Base-by-base conservation (phyloP, 2,329 filamentous ascomycete genomes). In the Colletotrichum nymphaeae region DNA sequence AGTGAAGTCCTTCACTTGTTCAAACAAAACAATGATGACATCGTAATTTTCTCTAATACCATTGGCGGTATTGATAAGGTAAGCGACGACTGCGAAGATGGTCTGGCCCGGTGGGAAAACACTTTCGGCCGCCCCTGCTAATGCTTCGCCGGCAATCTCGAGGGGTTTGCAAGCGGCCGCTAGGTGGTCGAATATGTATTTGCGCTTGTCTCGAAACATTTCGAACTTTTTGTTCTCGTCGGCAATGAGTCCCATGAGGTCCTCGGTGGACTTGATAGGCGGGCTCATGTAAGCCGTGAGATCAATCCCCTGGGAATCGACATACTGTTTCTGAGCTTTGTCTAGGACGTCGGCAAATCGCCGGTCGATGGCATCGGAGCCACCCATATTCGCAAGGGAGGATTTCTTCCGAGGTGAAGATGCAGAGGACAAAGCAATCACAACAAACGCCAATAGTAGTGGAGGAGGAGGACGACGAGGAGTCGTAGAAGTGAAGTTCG, bases 1-100 rank as follows among this genome's bases (percentile, higher is more conserved):
- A 4, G 84, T 86, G 53, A 86, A 86, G 75, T 86, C 83, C 75
- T 84, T 80, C 12, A 87, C 76, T 37, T 82, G 81, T 12, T 81
- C 80, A 76, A 88, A 85, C 28, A 88, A 76, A 59, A 85, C 84
- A 2, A 84, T 75, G 7, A 88, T 87, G 6, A 81, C 81, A 75
- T 88, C 84, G 60, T 88, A 87, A 8, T 81, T 80, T 0, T 82
- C 76, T 0, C 84, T 86, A 19, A 87, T 86, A 63, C 86, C 82
- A 24, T 82, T 82, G 2, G 85, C 86, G 9, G 85, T 84, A 42
- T 80, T 80, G 22, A 88, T 79, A 9, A 88, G 78, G 67, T 85
- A 84, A 16, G 81, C 76, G 1, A 85, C 84, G 8, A 85, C 85
- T 8, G 82, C 79, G 73, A 85, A 87, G 63, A 86, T 83, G 32